Conservation (phyloP, 192 early-diverging fungal species). For the Backusella tarrabulga region DNA sequence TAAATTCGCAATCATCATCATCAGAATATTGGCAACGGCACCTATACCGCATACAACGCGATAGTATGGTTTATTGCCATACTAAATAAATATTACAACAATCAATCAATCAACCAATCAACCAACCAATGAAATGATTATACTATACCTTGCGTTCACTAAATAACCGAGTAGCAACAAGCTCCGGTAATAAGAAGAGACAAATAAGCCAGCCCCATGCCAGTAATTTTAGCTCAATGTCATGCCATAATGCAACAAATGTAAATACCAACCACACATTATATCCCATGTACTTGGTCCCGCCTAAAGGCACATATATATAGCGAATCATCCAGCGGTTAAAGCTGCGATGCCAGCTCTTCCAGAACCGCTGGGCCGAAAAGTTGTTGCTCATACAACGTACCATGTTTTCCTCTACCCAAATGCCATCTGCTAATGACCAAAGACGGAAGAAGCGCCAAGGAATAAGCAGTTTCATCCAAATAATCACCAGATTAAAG, state of each 20-base stretch:
- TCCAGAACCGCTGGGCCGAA: slow-evolving; percentile 92
- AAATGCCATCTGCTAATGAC: slow-evolving; percentile 90
- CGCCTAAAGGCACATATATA: slow-evolving; percentile 93
- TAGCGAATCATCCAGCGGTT: slow-evolving; percentile 90
- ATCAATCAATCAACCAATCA: no score
- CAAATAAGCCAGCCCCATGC: slow-evolving; percentile 93
- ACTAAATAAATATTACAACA: slow-evolving; percentile 43
- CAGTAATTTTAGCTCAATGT: slow-evolving; percentile 78
- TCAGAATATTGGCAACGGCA: slow-evolving; percentile 80
- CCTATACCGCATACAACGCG: slow-evolving; percentile 81
- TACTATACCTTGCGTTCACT: slow-evolving; percentile 42
- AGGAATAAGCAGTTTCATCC: slow-evolving; percentile 93
- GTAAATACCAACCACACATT: slow-evolving; percentile 91
- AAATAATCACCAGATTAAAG: slow-evolving; percentile 88
- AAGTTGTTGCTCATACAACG: slow-evolving; percentile 98
- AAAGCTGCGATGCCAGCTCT: slow-evolving; percentile 93
- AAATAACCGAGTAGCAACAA: slow-evolving; percentile 59
- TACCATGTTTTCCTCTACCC: slow-evolving; percentile 92
- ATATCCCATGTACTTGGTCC: slow-evolving; percentile 60
- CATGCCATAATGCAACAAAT: slow-evolving; percentile 98
- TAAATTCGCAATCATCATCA: slow-evolving; percentile 95
- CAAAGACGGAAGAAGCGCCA: slow-evolving; percentile 98
- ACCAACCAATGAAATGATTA: background rate
- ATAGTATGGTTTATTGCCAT: slow-evolving; percentile 56
- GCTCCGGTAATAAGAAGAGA: slow-evolving; percentile 86